A percentile compares a stretch with the other conserved stretches of the same genome.
Conservation (phyloP, 169 alveolate genomes). For the Blepharisma undulans region DNA sequence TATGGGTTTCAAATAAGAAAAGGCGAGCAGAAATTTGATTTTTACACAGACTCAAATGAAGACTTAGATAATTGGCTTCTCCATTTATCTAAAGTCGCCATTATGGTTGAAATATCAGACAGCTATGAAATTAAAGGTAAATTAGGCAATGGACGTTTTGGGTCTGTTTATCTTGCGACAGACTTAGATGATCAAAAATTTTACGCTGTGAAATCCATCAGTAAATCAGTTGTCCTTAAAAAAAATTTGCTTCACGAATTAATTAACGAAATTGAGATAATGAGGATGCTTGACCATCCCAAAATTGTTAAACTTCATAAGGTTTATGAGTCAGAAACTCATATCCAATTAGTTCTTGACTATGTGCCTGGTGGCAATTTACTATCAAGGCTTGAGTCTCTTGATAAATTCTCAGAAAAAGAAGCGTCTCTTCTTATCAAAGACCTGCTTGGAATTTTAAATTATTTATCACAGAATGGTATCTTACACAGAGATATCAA, state of each 20-base stretch:
- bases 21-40: neutral
- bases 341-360: neutral
- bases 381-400: neutral
- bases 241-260: neutral
- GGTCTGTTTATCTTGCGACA: neutral
- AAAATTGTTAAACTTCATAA: neutral
- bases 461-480: neutral
- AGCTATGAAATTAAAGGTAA: neutral
- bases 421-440: neutral
- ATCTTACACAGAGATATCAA: conserved; percentile 31
- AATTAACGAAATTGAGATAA: neutral
- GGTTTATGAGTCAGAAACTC: neutral
- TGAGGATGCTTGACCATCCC: conserved; percentile 4
- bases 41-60: conserved; percentile 4
- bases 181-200: neutral
- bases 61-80: conserved; percentile 5
- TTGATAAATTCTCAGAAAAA: neutral
- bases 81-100: neutral
- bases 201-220: conserved; percentile 14
- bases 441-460: neutral
- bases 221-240: neutral
- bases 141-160: conserved; percentile 27
- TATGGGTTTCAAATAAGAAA: neutral
- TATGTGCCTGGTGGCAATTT: neutral
- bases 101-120: neutral